A percentile compares a stretch with the other conserved stretches of the same genome.
Evolutionary conservation across 768 basidiomycete species (phyloP).

Genomic region (Auricularia auricula-judae): DNA sequence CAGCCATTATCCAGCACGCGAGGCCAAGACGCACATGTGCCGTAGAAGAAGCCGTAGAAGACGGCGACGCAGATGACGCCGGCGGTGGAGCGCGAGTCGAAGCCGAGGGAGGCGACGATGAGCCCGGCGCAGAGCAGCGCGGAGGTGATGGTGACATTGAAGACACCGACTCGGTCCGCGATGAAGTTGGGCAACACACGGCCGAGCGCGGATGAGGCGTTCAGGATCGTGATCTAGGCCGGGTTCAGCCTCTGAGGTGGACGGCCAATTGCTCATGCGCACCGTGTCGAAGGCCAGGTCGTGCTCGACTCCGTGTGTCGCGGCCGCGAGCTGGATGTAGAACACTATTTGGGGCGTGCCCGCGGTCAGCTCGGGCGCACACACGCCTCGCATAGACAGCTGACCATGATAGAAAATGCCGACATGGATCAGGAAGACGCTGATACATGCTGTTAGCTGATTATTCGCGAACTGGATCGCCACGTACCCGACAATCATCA

Average conservation of each 20-base stretch:
- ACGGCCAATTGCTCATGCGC: background rate
- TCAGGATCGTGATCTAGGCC: constrained; percentile 38
- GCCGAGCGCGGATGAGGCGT: constrained; percentile 40
- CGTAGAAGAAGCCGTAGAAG: constrained; percentile 38
- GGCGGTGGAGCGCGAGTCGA: constrained; percentile 13
- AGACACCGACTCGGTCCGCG: constrained; percentile 31
- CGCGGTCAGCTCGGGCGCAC: too few relatives aligned
- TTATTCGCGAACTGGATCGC: background rate
- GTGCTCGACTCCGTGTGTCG: constrained; percentile 32
- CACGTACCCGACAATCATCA: constrained; percentile 29
- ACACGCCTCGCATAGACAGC: too few relatives aligned
- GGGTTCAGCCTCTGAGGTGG: too few relatives aligned
- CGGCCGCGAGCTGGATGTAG: constrained; percentile 44
- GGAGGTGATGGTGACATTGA: constrained; percentile 25
- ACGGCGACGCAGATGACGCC: constrained; percentile 29
- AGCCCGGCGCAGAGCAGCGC: background rate
- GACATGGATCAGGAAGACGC: background rate
- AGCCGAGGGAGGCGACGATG: constrained; percentile 22
- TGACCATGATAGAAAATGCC: too few relatives aligned
- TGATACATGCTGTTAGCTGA: too few relatives aligned
- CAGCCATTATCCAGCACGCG: too few relatives aligned
- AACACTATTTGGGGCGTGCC: constrained; percentile 24
- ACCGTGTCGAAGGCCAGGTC: constrained; percentile 50
- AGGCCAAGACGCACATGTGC: constrained; percentile 7
- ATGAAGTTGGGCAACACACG: constrained; percentile 36